Conservation (phyloP, 148 eudicot genomes). For the Fallopia convolvulus region DNA sequence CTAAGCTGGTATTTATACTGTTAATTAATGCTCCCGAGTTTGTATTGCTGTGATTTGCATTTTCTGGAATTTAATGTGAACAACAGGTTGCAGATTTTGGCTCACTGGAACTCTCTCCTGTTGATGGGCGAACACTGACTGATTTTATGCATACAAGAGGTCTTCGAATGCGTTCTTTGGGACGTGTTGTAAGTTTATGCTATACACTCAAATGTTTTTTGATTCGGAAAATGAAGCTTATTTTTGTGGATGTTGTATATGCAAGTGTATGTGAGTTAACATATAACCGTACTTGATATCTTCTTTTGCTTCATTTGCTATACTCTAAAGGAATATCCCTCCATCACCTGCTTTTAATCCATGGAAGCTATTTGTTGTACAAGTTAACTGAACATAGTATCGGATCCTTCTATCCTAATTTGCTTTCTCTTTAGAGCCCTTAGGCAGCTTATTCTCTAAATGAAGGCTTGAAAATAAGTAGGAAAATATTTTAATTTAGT, state of each 20-base stretch:
- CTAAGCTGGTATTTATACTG: slow-evolving; percentile 74
- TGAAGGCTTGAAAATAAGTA: neutral
- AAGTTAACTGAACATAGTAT: neutral
- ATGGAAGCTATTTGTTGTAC: neutral
- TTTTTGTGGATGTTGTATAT: neutral
- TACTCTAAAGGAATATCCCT: neutral
- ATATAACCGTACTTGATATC: neutral
- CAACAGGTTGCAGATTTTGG: slow-evolving; percentile 99
- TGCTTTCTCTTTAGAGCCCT: neutral
- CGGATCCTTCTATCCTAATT: neutral
- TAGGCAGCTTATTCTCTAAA: neutral
- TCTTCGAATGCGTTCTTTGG: slow-evolving; percentile 95
- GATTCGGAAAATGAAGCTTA: neutral
- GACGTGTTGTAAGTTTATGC: slow-evolving; percentile 69
- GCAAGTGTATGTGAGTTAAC: neutral
- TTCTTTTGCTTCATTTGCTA: neutral
- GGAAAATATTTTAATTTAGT: neutral
- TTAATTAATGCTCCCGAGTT: neutral
- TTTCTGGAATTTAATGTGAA: slow-evolving; percentile 11
- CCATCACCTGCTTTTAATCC: neutral
- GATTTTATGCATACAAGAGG: slow-evolving; percentile 99
- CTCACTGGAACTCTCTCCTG: slow-evolving; percentile 97
- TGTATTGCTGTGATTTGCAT: neutral
- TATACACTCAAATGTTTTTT: neutral
- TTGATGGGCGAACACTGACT: slow-evolving; percentile 95